Evolutionary conservation across 192 early-diverging fungal species (phyloP).

Genomic region (Coemansia sp.): DNA sequence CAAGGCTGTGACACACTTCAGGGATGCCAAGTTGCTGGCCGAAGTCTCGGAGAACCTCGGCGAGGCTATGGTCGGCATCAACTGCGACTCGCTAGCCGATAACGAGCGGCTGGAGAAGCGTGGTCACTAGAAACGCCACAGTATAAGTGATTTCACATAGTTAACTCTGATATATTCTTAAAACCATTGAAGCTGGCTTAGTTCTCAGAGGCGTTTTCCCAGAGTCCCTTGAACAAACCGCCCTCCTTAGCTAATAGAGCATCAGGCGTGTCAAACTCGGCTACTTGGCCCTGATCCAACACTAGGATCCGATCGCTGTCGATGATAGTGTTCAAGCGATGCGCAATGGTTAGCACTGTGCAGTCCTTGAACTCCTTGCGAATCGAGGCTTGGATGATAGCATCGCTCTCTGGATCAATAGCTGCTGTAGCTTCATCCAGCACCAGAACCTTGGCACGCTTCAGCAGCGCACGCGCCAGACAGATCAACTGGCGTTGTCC

Average conservation of each 20-base stretch:
- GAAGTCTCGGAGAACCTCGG: slow-evolving; percentile 90
- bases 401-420: slow-evolving; percentile 64
- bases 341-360: slow-evolving; percentile 83
- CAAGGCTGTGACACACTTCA: slow-evolving; percentile 95
- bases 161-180: background rate
- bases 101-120: slow-evolving; percentile 56
- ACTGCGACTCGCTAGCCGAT: slow-evolving; percentile 57
- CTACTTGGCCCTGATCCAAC: slow-evolving; percentile 70
- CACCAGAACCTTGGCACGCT: slow-evolving; percentile 67
- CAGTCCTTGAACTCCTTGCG: slow-evolving; percentile 71
- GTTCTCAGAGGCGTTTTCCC: background rate
- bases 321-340: slow-evolving; percentile 81
- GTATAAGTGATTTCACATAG: background rate
- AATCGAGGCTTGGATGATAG: slow-evolving; percentile 76
- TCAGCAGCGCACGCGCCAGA: slow-evolving; percentile 76
- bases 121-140: slow-evolving; percentile 16
- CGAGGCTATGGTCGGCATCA: slow-evolving; percentile 98
- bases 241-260: slow-evolving; percentile 56
- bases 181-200: background rate
- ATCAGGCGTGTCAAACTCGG: slow-evolving; percentile 73
- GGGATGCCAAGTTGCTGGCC: slow-evolving; percentile 86
- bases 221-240: slow-evolving; percentile 17
- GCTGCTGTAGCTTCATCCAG: slow-evolving; percentile 90
- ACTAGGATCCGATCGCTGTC: slow-evolving; percentile 79
- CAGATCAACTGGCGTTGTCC: slow-evolving; percentile 86